Percentiles rank a stretch among this genome's conserved stretches.
Evolutionary conservation across 331 rosid genomes (phyloP).

Genomic region (Arachis monticola): DNA sequence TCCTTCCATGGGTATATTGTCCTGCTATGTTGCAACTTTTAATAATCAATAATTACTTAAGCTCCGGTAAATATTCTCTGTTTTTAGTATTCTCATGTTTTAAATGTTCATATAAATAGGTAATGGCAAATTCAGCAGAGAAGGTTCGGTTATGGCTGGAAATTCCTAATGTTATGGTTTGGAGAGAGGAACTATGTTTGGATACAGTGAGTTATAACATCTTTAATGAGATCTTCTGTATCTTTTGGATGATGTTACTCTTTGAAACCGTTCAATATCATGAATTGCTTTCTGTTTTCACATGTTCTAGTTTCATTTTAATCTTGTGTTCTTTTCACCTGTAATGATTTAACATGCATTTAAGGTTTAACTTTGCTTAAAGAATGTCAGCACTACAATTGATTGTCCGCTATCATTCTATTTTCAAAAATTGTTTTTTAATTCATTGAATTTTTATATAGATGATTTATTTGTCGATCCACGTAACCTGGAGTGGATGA

Average conservation of each 20-base stretch:
- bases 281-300: slow-evolving; percentile 8
- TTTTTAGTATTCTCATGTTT: slow-evolving; percentile 27
- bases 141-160: slow-evolving; percentile 92
- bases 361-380: slow-evolving; percentile 33
- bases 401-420: background rate
- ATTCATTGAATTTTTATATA: slow-evolving; percentile 44
- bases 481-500: slow-evolving; percentile 91
- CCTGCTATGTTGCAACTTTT: slow-evolving; percentile 31
- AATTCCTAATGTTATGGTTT: slow-evolving; percentile 95
- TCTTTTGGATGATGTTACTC: slow-evolving; percentile 25
- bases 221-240: slow-evolving; percentile 21
- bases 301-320: slow-evolving; percentile 27
- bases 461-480: slow-evolving; percentile 99
- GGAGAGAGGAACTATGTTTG: slow-evolving; percentile 99
- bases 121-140: slow-evolving; percentile 88
- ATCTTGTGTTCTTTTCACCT: slow-evolving; percentile 14
- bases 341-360: slow-evolving; percentile 13
- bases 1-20: slow-evolving; percentile 76
- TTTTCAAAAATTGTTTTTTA: slow-evolving; percentile 17
- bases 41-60: slow-evolving; percentile 7
- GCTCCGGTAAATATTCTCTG: background rate
- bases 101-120: slow-evolving; percentile 53
- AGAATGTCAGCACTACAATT: slow-evolving; percentile 8
- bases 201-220: slow-evolving; percentile 79
- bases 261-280: background rate